Conservation (phyloP, 2,329 filamentous ascomycete species). For the Corinectria fuckeliana region DNA sequence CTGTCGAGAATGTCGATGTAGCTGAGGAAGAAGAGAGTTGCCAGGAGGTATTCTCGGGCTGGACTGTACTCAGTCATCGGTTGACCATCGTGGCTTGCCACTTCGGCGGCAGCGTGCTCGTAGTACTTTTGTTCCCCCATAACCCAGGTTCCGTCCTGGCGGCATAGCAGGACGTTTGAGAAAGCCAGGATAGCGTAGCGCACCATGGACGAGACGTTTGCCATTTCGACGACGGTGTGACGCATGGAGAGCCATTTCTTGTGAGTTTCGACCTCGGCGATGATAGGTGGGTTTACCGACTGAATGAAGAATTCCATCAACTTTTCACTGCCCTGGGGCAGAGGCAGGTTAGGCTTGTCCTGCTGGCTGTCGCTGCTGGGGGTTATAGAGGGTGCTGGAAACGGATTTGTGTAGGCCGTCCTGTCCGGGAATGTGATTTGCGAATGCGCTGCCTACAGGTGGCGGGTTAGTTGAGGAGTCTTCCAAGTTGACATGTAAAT, state of each 20-base stretch:
- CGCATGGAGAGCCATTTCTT: slow-evolving; percentile 59
- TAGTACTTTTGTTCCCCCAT: slow-evolving; percentile 48
- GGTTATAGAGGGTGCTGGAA: slow-evolving; percentile 28
- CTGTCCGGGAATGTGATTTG: slow-evolving; percentile 35
- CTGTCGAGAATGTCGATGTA: slow-evolving; percentile 58
- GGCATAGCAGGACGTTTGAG: slow-evolving; percentile 52
- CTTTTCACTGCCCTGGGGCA: slow-evolving; percentile 30
- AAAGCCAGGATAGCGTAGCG: slow-evolving; percentile 58
- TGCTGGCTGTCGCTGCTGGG: slow-evolving; percentile 29
- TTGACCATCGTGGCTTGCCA: slow-evolving; percentile 34
- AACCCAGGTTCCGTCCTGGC: slow-evolving; percentile 41
- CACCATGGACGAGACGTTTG: slow-evolving; percentile 54
- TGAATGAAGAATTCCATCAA: slow-evolving; percentile 57
- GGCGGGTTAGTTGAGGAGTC: not conserved
- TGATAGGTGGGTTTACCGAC: slow-evolving; percentile 58
- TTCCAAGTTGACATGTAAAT: not conserved
- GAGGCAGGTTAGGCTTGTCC: not conserved
- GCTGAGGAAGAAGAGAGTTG: slow-evolving; percentile 59
- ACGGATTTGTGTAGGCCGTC: slow-evolving; percentile 26
- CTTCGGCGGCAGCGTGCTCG: slow-evolving; percentile 44
- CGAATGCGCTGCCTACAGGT: slow-evolving; percentile 26
- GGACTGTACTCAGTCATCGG: slow-evolving; percentile 39
- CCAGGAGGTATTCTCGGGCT: slow-evolving; percentile 52
- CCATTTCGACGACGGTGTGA: slow-evolving; percentile 55
- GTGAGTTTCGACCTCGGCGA: slow-evolving; percentile 59